phyloP scores from a whole-genome alignment of 1,139 yeast genomes.

The Yamadazyma siamensis region DNA sequence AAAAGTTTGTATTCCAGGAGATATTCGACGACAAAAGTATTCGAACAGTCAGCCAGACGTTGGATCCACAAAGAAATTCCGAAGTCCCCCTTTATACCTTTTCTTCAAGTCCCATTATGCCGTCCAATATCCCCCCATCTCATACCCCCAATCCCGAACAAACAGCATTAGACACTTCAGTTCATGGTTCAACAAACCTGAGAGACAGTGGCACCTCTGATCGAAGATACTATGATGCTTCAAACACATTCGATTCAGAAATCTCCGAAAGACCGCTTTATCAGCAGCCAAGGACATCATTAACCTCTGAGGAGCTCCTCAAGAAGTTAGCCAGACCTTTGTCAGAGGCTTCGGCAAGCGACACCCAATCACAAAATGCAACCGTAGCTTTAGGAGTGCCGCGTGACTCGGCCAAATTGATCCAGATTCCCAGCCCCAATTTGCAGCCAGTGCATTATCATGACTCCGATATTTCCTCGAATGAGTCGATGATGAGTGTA shows the following conservation, averaged over 20 bases:
- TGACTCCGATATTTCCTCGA: constrained; percentile 13
- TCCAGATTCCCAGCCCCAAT: constrained; percentile 8
- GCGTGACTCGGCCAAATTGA: constrained; percentile 11
- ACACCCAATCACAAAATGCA: no score
- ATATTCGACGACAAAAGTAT: constrained; percentile 25
- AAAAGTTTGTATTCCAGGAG: constrained; percentile 25
- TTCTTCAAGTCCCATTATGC: neutral
- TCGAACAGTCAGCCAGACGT: no score
- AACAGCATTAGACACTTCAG: no score
- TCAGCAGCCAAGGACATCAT: constrained; percentile 6
- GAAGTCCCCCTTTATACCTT: neutral
- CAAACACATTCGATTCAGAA: neutral
- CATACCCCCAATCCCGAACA: no score
- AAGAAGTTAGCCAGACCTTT: constrained; percentile 22
- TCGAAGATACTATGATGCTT: constrained; percentile 2
- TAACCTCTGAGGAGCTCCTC: constrained; percentile 34
- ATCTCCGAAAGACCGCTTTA: constrained; percentile 8
- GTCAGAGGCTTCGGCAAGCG: constrained; percentile 8
- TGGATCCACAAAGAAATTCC: neutral
- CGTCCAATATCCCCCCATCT: neutral
- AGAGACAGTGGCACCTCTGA: no score
- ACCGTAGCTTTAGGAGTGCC: no score
- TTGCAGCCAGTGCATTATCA: constrained; percentile 15
- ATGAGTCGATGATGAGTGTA: constrained; percentile 8
- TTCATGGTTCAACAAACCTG: no score